Conservation (phyloP, 768 basidiomycete genomes). For the Tubosaeta sp. region DNA sequence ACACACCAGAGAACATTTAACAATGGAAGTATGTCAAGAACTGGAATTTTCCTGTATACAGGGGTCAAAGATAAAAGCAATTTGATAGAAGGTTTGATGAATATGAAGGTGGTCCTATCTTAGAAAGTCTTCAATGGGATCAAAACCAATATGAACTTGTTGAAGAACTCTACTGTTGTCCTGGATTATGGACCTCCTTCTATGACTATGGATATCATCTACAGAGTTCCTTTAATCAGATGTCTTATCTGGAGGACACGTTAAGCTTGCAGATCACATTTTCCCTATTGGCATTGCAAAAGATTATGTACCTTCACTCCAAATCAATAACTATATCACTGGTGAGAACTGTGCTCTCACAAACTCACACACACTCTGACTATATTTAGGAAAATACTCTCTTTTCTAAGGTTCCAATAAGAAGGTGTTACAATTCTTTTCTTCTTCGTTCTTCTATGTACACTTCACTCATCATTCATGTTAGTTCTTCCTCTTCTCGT, state of each 20-base stretch:
- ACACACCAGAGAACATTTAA: neutral
- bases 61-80: neutral
- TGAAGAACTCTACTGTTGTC: neutral
- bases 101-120: neutral
- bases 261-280: neutral
- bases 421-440: no score
- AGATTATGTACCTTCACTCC: neutral
- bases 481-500: no score
- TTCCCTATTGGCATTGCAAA: neutral
- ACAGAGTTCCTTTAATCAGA: slow-evolving; percentile 1
- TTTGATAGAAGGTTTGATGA: neutral
- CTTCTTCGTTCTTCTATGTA: no score
- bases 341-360: neutral
- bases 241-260: slow-evolving; percentile 7
- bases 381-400: neutral
- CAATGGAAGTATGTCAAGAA: neutral
- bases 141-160: slow-evolving; percentile 1
- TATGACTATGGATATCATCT: slow-evolving; percentile 6
- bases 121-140: slow-evolving; percentile 1
- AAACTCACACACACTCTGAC: neutral
- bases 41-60: neutral
- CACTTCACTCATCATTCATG: no score
- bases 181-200: slow-evolving; percentile 2
- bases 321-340: neutral
- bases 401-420: no score